Percentiles rank a stretch among this genome's conserved stretches.
phyloP scores from a whole-genome alignment of 2,329 filamentous ascomycete genomes.

The Knufia petricola region DNA sequence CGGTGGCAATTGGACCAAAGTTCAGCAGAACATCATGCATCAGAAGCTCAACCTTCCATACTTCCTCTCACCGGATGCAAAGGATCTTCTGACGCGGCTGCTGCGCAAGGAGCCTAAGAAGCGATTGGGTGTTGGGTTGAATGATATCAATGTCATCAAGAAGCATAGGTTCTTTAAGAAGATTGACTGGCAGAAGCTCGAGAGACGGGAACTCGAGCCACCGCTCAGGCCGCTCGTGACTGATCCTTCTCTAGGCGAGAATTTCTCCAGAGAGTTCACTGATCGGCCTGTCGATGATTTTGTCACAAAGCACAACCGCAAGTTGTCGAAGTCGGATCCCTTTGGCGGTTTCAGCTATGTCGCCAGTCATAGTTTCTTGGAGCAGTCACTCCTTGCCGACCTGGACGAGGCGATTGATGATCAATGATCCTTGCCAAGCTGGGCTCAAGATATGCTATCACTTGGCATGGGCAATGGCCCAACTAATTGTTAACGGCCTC shows the following conservation, averaged over 20 bases:
- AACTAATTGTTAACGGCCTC: too few species aligned
- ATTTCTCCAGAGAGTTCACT: conserved; percentile 90
- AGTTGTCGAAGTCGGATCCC: conserved; percentile 29
- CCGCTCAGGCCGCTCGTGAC: conserved; percentile 92
- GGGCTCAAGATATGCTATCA: too few species aligned
- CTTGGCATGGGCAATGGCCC: too few species aligned
- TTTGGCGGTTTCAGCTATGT: conserved; percentile 43
- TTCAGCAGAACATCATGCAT: conserved; percentile 90
- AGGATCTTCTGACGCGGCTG: conserved; percentile 82
- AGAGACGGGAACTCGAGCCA: conserved; percentile 69
- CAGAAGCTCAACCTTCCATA: conserved; percentile 84
- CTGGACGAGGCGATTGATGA: conserved; percentile 20
- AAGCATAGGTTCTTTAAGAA: conserved; percentile 92
- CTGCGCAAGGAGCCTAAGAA: conserved; percentile 88
- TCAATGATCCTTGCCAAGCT: conserved; percentile 3
- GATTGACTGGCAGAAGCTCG: conserved; percentile 87
- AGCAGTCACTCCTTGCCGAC: conserved; percentile 25
- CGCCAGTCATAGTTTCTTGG: conserved; percentile 38
- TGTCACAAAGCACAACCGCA: conserved; percentile 18
- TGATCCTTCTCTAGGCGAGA: conserved; percentile 90
- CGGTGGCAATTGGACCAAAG: conserved; percentile 84
- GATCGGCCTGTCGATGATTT: conserved; percentile 26
- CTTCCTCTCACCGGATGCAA: conserved; percentile 82
- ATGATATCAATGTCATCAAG: conserved; percentile 77
- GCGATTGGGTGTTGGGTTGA: conserved; percentile 79